Conservation (phyloP, 352 stramenopile species). For the Phytophthora vignae region DNA sequence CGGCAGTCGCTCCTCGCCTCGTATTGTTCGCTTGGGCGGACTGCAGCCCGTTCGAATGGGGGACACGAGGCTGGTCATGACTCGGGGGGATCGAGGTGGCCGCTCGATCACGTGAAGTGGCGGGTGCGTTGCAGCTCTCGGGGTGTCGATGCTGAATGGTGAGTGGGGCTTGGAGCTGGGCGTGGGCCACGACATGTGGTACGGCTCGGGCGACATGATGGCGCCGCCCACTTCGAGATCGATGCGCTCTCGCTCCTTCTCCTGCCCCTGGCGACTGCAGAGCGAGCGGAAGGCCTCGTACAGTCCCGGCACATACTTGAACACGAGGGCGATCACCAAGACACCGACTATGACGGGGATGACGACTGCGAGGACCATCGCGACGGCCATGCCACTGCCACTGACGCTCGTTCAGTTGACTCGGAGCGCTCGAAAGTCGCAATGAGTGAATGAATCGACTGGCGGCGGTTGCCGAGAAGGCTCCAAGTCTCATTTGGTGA, state of each 20-base stretch:
- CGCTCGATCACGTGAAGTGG: constrained; percentile 19
- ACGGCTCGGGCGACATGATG: constrained; percentile 27
- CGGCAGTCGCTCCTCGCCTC: constrained; percentile 11
- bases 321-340: constrained; percentile 41
- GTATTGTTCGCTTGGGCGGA: constrained; percentile 24
- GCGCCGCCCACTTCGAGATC: constrained; percentile 33
- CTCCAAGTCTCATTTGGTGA: not conserved
- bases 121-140: constrained; percentile 6
- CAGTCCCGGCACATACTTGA: constrained; percentile 46
- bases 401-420: constrained; percentile 8
- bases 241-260: constrained; percentile 17
- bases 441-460: constrained; percentile 29
- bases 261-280: constrained; percentile 15
- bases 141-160: constrained; percentile 13
- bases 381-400: constrained; percentile 14
- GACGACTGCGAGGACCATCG: constrained; percentile 20
- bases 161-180: constrained; percentile 21
- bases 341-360: constrained; percentile 40
- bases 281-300: constrained; percentile 6
- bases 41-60: constrained; percentile 38
- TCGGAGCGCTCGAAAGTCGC: constrained; percentile 12
- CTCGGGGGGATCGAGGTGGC: constrained; percentile 27
- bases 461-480: not conserved
- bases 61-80: constrained; percentile 41
- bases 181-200: constrained; percentile 41